Evolutionary conservation across 1,284 basidiomycete species (phyloP).

Genomic region (Leucoagaricus sp.): DNA sequence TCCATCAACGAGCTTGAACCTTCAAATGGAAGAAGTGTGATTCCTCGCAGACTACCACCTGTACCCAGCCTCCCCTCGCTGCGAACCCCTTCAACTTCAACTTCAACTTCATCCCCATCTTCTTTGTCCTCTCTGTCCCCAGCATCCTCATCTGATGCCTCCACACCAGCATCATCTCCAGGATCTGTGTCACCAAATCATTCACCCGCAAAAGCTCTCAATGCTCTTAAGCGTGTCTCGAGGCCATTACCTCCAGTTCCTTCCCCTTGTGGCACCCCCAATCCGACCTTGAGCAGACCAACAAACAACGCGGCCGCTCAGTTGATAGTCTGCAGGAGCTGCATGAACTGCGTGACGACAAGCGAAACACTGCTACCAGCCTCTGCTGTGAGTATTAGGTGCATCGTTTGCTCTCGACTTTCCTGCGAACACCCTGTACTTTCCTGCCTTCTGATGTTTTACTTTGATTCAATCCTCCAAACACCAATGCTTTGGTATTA

Average conservation of each 20-base stretch:
- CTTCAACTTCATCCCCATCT: slow-evolving; percentile 20
- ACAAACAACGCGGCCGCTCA: not conserved
- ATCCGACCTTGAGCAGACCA: not conserved
- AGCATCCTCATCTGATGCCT: not conserved
- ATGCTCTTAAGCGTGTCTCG: slow-evolving; percentile 30
- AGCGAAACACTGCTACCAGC: slow-evolving; percentile 41
- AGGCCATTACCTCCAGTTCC: slow-evolving; percentile 43
- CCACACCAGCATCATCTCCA: slow-evolving; percentile 4
- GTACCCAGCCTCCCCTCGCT: slow-evolving; percentile 22
- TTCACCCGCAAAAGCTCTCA: slow-evolving; percentile 26
- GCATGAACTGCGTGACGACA: slow-evolving; percentile 44
- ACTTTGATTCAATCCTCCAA: not conserved
- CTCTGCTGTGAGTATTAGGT: slow-evolving; percentile 40
- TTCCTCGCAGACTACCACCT: slow-evolving; percentile 34
- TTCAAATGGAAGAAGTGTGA: slow-evolving; percentile 6
- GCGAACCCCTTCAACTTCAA: slow-evolving; percentile 17
- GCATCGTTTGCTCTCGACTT: no score
- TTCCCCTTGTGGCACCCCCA: slow-evolving; percentile 7
- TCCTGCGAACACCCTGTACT: no score
- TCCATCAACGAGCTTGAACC: not conserved
- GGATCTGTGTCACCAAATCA: slow-evolving; percentile 16
- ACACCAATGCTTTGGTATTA: not conserved
- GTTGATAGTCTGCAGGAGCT: slow-evolving; percentile 41
- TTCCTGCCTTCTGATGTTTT: not conserved
- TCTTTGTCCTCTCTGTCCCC: slow-evolving; percentile 6